Base-by-base conservation (phyloP, 352 stramenopile genomes). In the Plasmopara viticola region DNA sequence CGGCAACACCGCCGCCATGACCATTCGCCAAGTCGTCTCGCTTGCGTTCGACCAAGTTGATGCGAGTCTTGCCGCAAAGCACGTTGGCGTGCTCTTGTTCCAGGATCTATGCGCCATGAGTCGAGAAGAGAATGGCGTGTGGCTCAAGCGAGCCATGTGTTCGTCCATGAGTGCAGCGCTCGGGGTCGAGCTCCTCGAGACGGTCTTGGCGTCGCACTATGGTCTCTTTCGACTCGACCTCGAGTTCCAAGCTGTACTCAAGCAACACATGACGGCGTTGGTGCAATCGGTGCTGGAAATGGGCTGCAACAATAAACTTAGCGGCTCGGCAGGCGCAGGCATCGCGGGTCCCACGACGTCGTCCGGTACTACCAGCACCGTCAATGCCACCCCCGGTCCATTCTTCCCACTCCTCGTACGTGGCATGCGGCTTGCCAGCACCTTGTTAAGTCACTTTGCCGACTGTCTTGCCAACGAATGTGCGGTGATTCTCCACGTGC, bases 61-160 rank as follows among this genome's bases (percentile, higher is more conserved):
- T 54, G 63, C 70, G 14, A 90, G 72, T 34, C 50, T 59, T 0
- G 72, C 79, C 40, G 79, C 84, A 37, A 94, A 92, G 49, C 83
- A 78, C 28, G 81, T 90, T 2, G 81, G 84, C 5, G 79, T 94
- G 29, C 54, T 94, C 44, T 72, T 94, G 31, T 93, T 94, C 56
- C 82, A 94, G 55, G 84, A 94, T 52, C 60, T 94, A 28, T 94
- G 82, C 52, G 86, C 88, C 42, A 78, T 93, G 67, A 90, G 82
- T 58, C 80, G 80, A 38, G 82, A 93, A 45, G 80, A 93, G 58
- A 86, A 78, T 34, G 82, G 82, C 14, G 70, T 89, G 59, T 93
- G 77, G 78, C 62, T 94, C n/a, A 94, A 94, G 48, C 76, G 82
- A 38, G 82, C 80, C 14, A 62, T 74, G 0, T 71, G 78, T 39